Percentiles rank a stretch among this genome's conserved stretches.
Evolutionary conservation across 495 filamentous ascomycete genomes (phyloP).

Genomic region (Podospora anserina): DNA sequence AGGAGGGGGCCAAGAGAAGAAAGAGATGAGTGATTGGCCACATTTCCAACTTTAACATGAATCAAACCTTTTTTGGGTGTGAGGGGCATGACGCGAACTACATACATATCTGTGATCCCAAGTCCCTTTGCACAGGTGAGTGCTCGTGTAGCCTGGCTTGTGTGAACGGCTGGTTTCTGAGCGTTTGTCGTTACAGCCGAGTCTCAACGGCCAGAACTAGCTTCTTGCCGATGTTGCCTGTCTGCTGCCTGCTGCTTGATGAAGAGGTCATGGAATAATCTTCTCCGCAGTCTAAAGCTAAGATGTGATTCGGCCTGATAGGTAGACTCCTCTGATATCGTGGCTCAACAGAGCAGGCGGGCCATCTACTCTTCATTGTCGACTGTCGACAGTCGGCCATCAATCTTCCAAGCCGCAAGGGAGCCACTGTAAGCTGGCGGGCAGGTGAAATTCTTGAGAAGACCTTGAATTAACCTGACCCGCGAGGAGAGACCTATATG

Average conservation of each 20-base stretch:
- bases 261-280: background rate
- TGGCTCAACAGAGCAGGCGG: background rate
- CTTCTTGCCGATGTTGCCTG: background rate
- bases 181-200: background rate
- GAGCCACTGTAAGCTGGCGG: background rate
- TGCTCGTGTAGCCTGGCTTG: background rate
- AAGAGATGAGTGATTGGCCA: background rate
- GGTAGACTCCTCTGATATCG: background rate
- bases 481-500: background rate
- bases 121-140: background rate
- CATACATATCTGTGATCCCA: background rate
- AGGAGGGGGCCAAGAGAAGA: background rate
- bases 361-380: background rate
- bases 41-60: background rate
- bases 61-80: background rate
- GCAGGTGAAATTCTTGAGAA: background rate
- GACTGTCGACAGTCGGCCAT: background rate
- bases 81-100: background rate
- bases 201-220: background rate
- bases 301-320: background rate
- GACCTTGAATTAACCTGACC: background rate
- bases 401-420: background rate
- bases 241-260: background rate
- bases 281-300: background rate
- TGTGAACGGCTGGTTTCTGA: background rate